Evolutionary conservation across 805 yeast genomes (phyloP).

Genomic region (Metschnikowia gelsemii): DNA sequence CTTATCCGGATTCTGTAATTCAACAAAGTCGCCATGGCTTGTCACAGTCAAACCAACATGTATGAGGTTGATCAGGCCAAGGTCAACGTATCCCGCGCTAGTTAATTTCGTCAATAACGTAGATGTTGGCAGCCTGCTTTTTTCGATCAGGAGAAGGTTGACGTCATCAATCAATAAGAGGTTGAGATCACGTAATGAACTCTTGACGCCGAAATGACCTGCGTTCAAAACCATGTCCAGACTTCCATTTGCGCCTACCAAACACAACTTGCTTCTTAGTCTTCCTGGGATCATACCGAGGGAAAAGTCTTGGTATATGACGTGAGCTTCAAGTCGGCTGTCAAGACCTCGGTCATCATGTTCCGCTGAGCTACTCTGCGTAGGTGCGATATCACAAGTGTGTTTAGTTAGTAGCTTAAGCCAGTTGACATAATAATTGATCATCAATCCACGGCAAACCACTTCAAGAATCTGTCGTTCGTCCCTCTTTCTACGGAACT

Average conservation of each 20-base stretch:
- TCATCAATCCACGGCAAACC: slow-evolving; percentile 44
- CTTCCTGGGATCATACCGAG: slow-evolving; percentile 65
- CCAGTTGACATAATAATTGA: slow-evolving; percentile 66
- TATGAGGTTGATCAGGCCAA: slow-evolving; percentile 47
- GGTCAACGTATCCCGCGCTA: slow-evolving; percentile 51
- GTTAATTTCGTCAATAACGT: slow-evolving; percentile 23
- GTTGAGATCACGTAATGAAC: slow-evolving; percentile 50
- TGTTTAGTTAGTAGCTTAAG: slow-evolving; percentile 25
- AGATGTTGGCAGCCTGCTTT: background rate
- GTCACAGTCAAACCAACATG: slow-evolving; percentile 36
- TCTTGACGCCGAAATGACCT: slow-evolving; percentile 35
- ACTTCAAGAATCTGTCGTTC: slow-evolving; percentile 39
- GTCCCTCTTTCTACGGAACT: slow-evolving; percentile 23
- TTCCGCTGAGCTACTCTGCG: background rate
- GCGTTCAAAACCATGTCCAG: slow-evolving; percentile 44
- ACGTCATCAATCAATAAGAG: slow-evolving; percentile 66
- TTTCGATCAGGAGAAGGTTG: slow-evolving; percentile 2
- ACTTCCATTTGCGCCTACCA: slow-evolving; percentile 55
- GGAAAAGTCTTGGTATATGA: slow-evolving; percentile 51
- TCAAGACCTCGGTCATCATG: background rate
- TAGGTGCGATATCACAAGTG: slow-evolving; percentile 8
- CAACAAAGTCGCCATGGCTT: slow-evolving; percentile 17
- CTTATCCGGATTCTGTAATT: too few relatives aligned
- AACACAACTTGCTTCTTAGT: slow-evolving; percentile 50
- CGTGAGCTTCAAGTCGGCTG: slow-evolving; percentile 26